These are phyloP conservation scores for Phaeophleospora eucalypticola DNA, from an alignment of 2,329 filamentous ascomycete species.

Conservation along the genomic window DNA sequence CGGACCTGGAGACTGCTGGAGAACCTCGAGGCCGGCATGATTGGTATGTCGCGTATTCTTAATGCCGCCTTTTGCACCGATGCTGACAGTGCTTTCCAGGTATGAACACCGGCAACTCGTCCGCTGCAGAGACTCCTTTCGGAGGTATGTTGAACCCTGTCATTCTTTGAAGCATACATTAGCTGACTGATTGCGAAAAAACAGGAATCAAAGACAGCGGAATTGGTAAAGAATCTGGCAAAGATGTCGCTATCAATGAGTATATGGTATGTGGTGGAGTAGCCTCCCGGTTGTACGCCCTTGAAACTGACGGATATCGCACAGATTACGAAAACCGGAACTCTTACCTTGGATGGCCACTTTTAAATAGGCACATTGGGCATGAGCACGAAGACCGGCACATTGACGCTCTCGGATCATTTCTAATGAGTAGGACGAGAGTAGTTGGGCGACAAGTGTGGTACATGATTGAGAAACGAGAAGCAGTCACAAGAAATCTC, in stretches of 20 bases:
- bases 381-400: slow-evolving; percentile 60
- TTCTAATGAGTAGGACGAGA: slow-evolving; percentile 37
- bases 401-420: slow-evolving; percentile 56
- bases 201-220: slow-evolving; percentile 58
- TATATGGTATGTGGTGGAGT: slow-evolving; percentile 41
- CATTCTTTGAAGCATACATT: neutral
- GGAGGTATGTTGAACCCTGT: slow-evolving; percentile 42
- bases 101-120: slow-evolving; percentile 51
- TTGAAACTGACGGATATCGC: no score
- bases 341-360: slow-evolving; percentile 1
- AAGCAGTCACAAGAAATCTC: no score
- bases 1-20: slow-evolving; percentile 63
- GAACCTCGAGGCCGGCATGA: slow-evolving; percentile 66
- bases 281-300: no score
- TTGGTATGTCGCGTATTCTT: slow-evolving; percentile 47
- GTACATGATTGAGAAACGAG: no score
- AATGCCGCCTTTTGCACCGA: neutral
- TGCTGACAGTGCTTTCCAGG: neutral
- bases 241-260: slow-evolving; percentile 61
- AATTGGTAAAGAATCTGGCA: slow-evolving; percentile 64
- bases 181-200: neutral
- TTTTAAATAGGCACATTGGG: slow-evolving; percentile 23
- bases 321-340: no score
- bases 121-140: slow-evolving; percentile 63
- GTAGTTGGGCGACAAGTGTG: no score